phyloP scores from a whole-genome alignment of 1,284 basidiomycete species.

The Boletus mariae region DNA sequence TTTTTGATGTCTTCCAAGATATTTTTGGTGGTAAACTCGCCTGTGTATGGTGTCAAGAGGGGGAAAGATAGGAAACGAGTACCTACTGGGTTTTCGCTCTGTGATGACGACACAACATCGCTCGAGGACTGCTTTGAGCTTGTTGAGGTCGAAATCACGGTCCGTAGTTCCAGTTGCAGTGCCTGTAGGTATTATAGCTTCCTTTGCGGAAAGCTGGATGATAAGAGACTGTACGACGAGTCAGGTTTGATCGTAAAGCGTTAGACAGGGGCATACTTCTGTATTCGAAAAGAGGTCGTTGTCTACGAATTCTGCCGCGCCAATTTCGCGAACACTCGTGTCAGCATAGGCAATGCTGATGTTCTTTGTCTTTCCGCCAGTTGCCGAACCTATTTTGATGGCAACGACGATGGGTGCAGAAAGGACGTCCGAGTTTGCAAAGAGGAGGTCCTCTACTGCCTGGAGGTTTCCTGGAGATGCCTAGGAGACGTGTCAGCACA shows the following conservation, averaged over 20 bases:
- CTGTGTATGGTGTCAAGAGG: constrained; percentile 37
- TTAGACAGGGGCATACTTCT: constrained; percentile 55
- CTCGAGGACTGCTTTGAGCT: constrained; percentile 82
- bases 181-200: constrained; percentile 76
- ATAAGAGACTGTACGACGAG: constrained; percentile 70
- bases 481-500: constrained; percentile 36
- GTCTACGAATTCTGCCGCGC: constrained; percentile 86
- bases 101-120: constrained; percentile 90
- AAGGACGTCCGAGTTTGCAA: constrained; percentile 78
- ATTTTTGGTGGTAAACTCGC: constrained; percentile 80
- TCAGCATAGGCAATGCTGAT: constrained; percentile 78
- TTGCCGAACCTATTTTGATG: constrained; percentile 68
- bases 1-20: constrained; percentile 84
- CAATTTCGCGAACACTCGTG: constrained; percentile 69
- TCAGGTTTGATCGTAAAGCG: neutral
- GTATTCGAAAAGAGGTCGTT: constrained; percentile 96
- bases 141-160: constrained; percentile 83
- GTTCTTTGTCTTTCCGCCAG: constrained; percentile 52
- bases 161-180: constrained; percentile 66
- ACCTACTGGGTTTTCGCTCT: constrained; percentile 79
- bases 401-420: constrained; percentile 91
- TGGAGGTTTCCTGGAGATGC: constrained; percentile 95
- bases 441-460: constrained; percentile 91
- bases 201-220: constrained; percentile 96
- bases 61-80: neutral